Evolutionary conservation across 176 grass and related monocot species (phyloP), one percentile per base, ranked within the genome.

Genomic region (Guadua angustifolia): DNA sequence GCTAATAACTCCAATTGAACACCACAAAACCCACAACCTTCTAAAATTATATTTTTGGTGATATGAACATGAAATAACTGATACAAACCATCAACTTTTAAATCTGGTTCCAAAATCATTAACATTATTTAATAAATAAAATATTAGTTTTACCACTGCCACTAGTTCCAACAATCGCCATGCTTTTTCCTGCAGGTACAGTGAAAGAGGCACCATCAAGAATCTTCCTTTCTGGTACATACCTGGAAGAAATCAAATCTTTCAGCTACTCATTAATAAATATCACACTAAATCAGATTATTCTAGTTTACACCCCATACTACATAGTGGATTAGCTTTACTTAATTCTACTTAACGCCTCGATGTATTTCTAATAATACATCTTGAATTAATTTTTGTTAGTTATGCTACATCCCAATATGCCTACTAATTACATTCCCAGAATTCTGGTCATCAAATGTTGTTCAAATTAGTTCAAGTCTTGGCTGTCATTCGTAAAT

Each of bases 111-210:
- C 33, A 76, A 43, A 84, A 70, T 29, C 46, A 29, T 51, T 73
- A 52, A 33, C 32, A 53, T 40, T 51, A 11, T 51, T 84, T 68
- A 61, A 63, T 43, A 79, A 42, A 44, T 86, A 43, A 73, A 80
- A 80, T 4, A 39, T 47, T 33, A 33, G 38, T 40, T 70, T 93
- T 94, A 98, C 96, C 96, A 21, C 96, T 95, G 66, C 96, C 96
- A 78, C 96, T 98, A 75, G 96, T 92, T 90, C 96, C 96, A 79
- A 98, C 96, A 80, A 95, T 98, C 19, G 96, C 96, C 79, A 92
- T 77, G 65, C 89, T 98, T 87, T 82, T 95, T 85, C 96, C 96
- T 75, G 96, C 93, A 8, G 93, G 91, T 75, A 98, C 96, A 62
- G 87, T 84, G 83, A 98, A 98, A 47, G 96, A 94, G 67, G 88